phyloP scores from a whole-genome alignment of 148 eudicot species.

The Talinum fruticosum region DNA sequence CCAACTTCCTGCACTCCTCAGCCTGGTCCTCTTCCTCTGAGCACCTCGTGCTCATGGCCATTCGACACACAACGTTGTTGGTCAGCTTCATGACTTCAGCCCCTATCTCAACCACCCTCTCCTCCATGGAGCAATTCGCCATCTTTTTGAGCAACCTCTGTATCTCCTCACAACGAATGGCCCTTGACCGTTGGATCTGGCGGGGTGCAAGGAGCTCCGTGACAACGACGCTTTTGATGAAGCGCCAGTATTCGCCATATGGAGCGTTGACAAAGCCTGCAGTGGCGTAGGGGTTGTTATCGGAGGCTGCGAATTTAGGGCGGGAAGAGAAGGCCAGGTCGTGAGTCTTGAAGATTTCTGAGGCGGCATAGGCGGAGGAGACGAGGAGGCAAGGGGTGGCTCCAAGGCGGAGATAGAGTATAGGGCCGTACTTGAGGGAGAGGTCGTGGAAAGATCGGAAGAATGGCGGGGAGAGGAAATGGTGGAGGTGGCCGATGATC shows the following conservation, averaged over 20 bases:
- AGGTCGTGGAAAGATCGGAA: background rate
- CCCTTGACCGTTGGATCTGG: background rate
- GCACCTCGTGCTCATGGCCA: constrained; percentile 1
- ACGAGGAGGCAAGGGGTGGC: background rate
- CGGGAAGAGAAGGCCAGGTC: background rate
- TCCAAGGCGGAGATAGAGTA: background rate
- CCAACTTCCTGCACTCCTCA: background rate
- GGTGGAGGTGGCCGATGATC: background rate
- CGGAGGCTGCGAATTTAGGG: background rate
- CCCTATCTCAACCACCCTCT: background rate
- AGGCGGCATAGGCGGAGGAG: constrained; percentile 1
- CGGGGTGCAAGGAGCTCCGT: background rate
- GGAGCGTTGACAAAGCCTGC: background rate
- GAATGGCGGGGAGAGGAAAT: background rate
- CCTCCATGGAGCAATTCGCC: background rate
- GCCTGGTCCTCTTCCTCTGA: background rate
- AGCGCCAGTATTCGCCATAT: background rate
- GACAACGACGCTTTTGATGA: background rate
- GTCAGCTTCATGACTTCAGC: background rate
- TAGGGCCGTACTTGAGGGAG: background rate
- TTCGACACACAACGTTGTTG: background rate
- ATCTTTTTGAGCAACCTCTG: background rate
- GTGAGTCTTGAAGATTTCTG: background rate
- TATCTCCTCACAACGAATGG: background rate
- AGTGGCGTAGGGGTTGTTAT: background rate